A percentile compares a stretch with the other conserved stretches of the same genome.
phyloP scores from a whole-genome alignment of 352 stramenopile species.

The Phytophthora quininea region DNA sequence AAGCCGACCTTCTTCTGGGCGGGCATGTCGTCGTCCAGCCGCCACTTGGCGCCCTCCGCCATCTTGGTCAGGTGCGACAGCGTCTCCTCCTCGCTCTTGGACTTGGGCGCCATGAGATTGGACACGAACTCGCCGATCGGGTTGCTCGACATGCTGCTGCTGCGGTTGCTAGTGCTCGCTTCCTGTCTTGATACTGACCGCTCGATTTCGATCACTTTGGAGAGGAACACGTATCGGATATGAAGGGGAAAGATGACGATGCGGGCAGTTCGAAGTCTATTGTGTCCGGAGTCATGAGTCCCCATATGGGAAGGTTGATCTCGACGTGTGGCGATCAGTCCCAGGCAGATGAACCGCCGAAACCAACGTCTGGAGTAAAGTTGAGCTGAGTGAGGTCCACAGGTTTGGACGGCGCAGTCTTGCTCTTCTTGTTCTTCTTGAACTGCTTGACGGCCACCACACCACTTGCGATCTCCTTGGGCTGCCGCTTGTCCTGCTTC shows the following conservation, averaged over 20 bases:
- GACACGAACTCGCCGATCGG: conserved; percentile 69
- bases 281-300: conserved; percentile 2
- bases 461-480: conserved; percentile 75
- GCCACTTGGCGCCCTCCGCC: conserved; percentile 68
- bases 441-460: conserved; percentile 82
- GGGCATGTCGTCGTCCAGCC: conserved; percentile 65
- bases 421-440: conserved; percentile 67
- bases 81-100: conserved; percentile 49
- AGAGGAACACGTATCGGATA: conserved; percentile 6
- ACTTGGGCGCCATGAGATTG: conserved; percentile 71
- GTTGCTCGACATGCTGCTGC: conserved; percentile 64
- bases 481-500: conserved; percentile 44
- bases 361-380: conserved; percentile 68
- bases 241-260: conserved; percentile 3
- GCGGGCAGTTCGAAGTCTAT: conserved; percentile 17
- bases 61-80: conserved; percentile 54
- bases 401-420: conserved; percentile 23
- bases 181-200: conserved; percentile 16
- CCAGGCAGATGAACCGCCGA: conserved; percentile 76
- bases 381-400: conserved; percentile 68
- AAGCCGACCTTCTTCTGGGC: conserved; percentile 61
- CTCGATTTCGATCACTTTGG: conserved; percentile 18
- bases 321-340: conserved; percentile 38
- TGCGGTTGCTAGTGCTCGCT: conserved; percentile 8
- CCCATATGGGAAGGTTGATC: neutral